Percentiles rank a stretch among this genome's conserved stretches.
Evolutionary conservation across 2,329 filamentous ascomycete genomes (phyloP).

Genomic region (Aspergillus flavus): DNA sequence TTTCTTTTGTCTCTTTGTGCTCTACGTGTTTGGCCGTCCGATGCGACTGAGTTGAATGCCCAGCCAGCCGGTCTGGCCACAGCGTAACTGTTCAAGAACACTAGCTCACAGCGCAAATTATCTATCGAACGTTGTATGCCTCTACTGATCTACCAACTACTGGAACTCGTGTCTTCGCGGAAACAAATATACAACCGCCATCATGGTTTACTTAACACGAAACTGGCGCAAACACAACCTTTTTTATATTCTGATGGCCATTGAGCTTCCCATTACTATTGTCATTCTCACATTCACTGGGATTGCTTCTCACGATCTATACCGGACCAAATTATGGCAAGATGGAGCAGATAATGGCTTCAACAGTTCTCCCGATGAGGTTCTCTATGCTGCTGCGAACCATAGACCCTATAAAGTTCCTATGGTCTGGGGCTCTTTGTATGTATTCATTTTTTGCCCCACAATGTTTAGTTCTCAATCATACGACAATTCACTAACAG

Average conservation of each 20-base stretch:
- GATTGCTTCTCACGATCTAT: conserved; percentile 63
- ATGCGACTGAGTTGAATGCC: conserved; percentile 34
- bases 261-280: conserved; percentile 61
- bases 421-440: conserved; percentile 64
- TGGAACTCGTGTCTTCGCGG: not conserved
- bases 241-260: conserved; percentile 54
- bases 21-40: conserved; percentile 12
- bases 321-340: conserved; percentile 63
- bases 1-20: conserved; percentile 19
- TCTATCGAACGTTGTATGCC: not conserved
- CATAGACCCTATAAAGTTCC: conserved; percentile 57
- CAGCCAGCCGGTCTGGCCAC: conserved; percentile 44
- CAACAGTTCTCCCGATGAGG: conserved; percentile 61
- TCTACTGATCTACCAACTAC: not conserved
- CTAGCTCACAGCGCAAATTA: conserved; percentile 1
- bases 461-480: not conserved
- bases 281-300: conserved; percentile 62
- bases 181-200: conserved; percentile 15
- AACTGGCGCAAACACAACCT: conserved; percentile 57
- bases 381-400: conserved; percentile 62
- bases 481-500: conserved; percentile 13
- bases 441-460: conserved; percentile 28
- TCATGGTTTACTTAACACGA: conserved; percentile 53
- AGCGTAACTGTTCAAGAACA: conserved; percentile 9
- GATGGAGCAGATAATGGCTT: conserved; percentile 64